Evolutionary conservation across 2,329 filamentous ascomycete genomes (phyloP), one percentile per base, ranked within the genome.

Genomic region (Stagonosporopsis chrysanthemi): DNA sequence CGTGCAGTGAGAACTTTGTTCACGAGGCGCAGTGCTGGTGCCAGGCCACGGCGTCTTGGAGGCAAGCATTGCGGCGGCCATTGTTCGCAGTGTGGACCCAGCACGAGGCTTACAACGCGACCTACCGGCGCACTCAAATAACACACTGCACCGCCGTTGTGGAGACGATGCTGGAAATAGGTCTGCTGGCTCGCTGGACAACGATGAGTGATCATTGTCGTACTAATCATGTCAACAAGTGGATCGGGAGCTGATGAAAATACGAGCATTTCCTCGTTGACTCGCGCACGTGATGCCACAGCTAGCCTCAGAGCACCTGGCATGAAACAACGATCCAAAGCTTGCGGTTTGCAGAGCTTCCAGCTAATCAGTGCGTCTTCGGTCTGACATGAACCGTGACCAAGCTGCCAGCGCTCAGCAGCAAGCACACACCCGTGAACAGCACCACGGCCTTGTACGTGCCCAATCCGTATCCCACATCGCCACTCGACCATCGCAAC

Each of bases 361-460:
- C 14, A 6, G 15, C 4, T 7, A 33, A n/a, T 33, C 31, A 33
- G 2, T 8, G 5, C 23, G 4, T 38, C 43, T 56, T 56, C 15
- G 38, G 31, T 31, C 26, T 56, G 1, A 62, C 5, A 19, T 56
- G 56, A 2, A 64, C 46, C 3, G 42, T 48, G 1, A 33, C 44
- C 40, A 64, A 29, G n/a, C 51, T 62, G 1, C 53, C 56, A 33
- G 62, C 55, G 23, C 63, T 66, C 14, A 55, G 6, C 12, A 64
- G 19, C 47, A 66, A 38, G 41, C 51, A 64, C 7, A 54, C 33
- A 22, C 61, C 63, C 6, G 63, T 58, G 19, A 66, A 66, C 12
- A 64, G 38, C 17, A 66, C 61, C 5, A 66, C 38, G 1, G 53
- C 57, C 42, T 56, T 46, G 14, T 66, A 66, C 47, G 47, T 57